phyloP scores from a whole-genome alignment of 2,329 filamentous ascomycete species.

The Hortaea werneckii region DNA sequence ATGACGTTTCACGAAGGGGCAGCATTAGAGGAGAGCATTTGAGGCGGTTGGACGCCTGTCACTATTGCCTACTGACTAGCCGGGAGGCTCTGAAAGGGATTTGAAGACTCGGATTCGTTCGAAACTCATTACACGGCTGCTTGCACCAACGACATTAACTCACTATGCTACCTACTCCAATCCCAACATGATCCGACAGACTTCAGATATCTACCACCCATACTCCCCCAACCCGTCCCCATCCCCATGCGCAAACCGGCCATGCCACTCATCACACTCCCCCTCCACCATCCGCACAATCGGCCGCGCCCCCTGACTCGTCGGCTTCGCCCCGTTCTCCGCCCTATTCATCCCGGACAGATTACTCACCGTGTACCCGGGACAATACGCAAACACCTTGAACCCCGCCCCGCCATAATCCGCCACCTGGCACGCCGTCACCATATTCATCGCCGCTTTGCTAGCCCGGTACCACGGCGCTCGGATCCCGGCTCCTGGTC shows the following conservation, averaged over 20 bases:
- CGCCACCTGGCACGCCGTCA: slow-evolving; percentile 22
- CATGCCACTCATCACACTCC: neutral
- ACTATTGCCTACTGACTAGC: no score
- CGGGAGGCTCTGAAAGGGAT: no score
- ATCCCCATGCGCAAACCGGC: neutral
- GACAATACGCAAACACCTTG: slow-evolving; percentile 31
- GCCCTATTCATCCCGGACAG: slow-evolving; percentile 24
- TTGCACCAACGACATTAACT: no score
- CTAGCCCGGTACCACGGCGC: slow-evolving; percentile 22
- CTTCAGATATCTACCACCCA: neutral
- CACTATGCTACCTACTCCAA: no score
- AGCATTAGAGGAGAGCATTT: no score
- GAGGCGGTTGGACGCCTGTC: no score
- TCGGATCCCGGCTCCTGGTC: slow-evolving; percentile 11
- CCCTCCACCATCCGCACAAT: neutral
- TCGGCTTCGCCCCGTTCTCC: slow-evolving; percentile 27
- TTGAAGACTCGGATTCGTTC: no score
- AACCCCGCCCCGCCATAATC: slow-evolving; percentile 18
- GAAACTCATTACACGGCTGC: no score
- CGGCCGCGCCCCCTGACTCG: slow-evolving; percentile 6
- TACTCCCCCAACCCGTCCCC: neutral
- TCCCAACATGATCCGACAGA: no score
- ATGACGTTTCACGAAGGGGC: no score
- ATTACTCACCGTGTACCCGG: slow-evolving; percentile 29
- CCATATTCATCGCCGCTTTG: slow-evolving; percentile 33